Conservation (phyloP, 139 green algal genomes). For the Auxenochlorella pyrenoidosa region DNA sequence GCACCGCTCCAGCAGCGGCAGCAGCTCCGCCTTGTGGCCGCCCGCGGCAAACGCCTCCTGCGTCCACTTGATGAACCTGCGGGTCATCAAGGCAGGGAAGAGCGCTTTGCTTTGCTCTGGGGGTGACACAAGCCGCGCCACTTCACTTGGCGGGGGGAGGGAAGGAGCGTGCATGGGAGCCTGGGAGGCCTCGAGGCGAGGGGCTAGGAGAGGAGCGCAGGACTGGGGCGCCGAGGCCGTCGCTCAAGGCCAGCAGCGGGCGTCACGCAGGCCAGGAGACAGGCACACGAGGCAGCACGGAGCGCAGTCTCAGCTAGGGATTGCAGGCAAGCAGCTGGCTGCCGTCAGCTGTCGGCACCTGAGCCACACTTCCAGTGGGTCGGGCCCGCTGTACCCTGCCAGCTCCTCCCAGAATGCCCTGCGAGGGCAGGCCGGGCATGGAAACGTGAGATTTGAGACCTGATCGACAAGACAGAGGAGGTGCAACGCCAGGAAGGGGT, state of each 20-base stretch:
- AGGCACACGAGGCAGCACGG: too few species aligned
- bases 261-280: too few species aligned
- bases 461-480: too few species aligned
- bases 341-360: constrained; percentile 57
- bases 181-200: neutral
- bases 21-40: constrained; percentile 80
- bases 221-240: too few species aligned
- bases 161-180: neutral
- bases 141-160: too few species aligned
- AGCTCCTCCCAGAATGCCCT: constrained; percentile 73
- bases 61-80: constrained; percentile 92
- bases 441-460: too few species aligned
- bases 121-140: too few species aligned
- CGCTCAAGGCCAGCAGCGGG: too few species aligned
- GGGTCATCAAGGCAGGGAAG: too few species aligned
- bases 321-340: neutral
- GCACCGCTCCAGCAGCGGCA: constrained; percentile 87
- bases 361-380: constrained; percentile 83
- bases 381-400: constrained; percentile 72
- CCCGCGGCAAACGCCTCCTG: constrained; percentile 73
- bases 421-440: neutral
- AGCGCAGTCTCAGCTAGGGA: too few species aligned
- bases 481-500: too few species aligned
- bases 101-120: too few species aligned
- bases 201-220: neutral